Conservation (phyloP, 768 basidiomycete genomes). For the Mycena amicta region DNA sequence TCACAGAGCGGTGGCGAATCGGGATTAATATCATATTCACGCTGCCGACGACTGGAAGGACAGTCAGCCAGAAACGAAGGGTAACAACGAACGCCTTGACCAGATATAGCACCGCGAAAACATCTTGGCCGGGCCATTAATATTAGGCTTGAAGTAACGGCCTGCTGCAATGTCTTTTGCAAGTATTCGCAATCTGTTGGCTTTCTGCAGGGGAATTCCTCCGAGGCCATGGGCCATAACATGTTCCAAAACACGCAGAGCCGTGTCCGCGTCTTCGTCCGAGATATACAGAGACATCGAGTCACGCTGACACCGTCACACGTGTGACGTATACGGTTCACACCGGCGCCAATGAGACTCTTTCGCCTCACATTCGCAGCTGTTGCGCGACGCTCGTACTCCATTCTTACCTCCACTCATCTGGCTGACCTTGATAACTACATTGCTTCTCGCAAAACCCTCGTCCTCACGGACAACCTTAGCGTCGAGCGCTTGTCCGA, state of each 20-base stretch:
- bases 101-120: slow-evolving; percentile 23
- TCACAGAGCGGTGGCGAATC: slow-evolving; percentile 14
- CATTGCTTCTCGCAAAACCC: slow-evolving; percentile 51
- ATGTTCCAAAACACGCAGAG: slow-evolving; percentile 17
- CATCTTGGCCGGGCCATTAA: slow-evolving; percentile 5
- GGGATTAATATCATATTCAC: slow-evolving; percentile 16
- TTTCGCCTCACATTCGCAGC: neutral
- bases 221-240: slow-evolving; percentile 16
- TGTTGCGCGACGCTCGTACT: neutral
- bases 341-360: neutral
- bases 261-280: slow-evolving; percentile 13
- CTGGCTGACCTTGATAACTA: slow-evolving; percentile 47
- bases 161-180: slow-evolving; percentile 23
- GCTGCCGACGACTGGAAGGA: slow-evolving; percentile 19
- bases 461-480: slow-evolving; percentile 52
- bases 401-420: neutral
- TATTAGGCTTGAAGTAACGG: slow-evolving; percentile 18
- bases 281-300: neutral
- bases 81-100: neutral
- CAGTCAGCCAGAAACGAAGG: neutral
- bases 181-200: slow-evolving; percentile 15
- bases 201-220: slow-evolving; percentile 14
- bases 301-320: neutral
- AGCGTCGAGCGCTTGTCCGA: slow-evolving; percentile 60
- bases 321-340: neutral